Evolutionary conservation across 176 grass and related monocot species (phyloP).

Genomic region (Miscanthus lutarioriparius): DNA sequence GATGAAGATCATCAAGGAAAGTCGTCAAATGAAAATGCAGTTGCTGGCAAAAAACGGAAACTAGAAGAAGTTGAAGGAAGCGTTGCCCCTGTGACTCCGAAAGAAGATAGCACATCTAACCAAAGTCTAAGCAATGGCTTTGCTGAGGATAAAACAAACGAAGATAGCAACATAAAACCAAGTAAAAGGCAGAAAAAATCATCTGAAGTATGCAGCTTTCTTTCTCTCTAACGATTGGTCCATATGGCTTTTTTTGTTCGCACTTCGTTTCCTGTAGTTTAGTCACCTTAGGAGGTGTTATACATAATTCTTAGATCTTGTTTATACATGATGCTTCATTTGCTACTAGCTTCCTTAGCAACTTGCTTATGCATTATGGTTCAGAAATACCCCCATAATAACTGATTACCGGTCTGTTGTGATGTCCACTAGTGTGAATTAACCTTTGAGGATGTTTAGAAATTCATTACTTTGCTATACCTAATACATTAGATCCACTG

Average conservation of each 20-base stretch:
- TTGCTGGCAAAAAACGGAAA: constrained; percentile 64
- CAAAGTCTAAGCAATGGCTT: constrained; percentile 36
- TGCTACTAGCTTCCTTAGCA: neutral
- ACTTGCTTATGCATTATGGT: neutral
- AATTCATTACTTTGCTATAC: neutral
- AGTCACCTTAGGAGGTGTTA: neutral
- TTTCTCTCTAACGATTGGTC: neutral
- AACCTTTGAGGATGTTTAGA: neutral
- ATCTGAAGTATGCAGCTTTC: constrained; percentile 54
- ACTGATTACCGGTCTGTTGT: neutral
- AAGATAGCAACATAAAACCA: constrained; percentile 36
- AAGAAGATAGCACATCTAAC: constrained; percentile 37
- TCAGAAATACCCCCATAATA: neutral
- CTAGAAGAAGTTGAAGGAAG: constrained; percentile 42
- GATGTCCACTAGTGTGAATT: neutral
- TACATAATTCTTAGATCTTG: neutral
- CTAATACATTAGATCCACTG: neutral
- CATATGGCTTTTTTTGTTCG: neutral
- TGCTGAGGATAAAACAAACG: constrained; percentile 32
- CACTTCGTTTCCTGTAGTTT: neutral
- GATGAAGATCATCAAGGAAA: constrained; percentile 37
- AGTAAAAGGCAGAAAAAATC: constrained; percentile 68
- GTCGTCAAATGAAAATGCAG: constrained; percentile 35
- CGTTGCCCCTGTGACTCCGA: neutral
- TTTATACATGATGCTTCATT: constrained; percentile 1